A percentile compares a stretch with the other conserved stretches of the same genome.
These are phyloP conservation scores for Chloroidium sp. DNA, from an alignment of 163 green algal species.

Conservation along the genomic window DNA sequence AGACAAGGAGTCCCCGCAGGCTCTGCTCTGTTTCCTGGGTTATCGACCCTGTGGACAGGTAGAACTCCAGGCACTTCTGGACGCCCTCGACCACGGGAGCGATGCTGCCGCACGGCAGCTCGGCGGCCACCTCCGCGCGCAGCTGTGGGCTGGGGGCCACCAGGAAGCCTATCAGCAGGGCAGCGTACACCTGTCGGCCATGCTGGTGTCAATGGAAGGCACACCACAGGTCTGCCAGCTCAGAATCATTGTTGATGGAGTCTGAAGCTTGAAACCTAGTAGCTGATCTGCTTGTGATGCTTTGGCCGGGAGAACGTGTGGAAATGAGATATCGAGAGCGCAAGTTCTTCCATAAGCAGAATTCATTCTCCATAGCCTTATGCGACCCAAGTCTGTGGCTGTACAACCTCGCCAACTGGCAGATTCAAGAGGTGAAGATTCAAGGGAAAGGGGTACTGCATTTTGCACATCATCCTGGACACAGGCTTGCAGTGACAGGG, in stretches of 20 bases:
- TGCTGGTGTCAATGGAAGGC: too few species aligned
- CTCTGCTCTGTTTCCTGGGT: slow-evolving; percentile 32
- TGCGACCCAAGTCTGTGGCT: too few species aligned
- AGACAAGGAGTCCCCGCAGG: slow-evolving; percentile 2
- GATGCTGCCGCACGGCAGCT: slow-evolving; percentile 30
- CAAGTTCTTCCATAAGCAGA: not conserved
- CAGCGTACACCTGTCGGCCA: slow-evolving; percentile 38
- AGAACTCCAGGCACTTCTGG: slow-evolving; percentile 45
- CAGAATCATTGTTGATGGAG: too few species aligned
- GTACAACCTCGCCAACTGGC: too few species aligned
- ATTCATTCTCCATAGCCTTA: not conserved
- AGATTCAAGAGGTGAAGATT: too few species aligned
- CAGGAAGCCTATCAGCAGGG: slow-evolving; percentile 53
- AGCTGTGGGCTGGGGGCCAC: slow-evolving; percentile 15
- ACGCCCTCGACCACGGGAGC: slow-evolving; percentile 19
- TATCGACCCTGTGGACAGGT: slow-evolving; percentile 41
- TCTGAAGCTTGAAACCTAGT: too few species aligned
- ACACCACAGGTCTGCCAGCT: not conserved
- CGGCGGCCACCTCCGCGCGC: slow-evolving; percentile 10
- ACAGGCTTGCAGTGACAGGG: too few species aligned
- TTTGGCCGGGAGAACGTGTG: too few species aligned
- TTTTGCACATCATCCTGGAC: too few species aligned
- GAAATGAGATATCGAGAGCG: too few species aligned
- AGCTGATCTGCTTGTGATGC: too few species aligned
- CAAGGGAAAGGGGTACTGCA: too few species aligned